Conservation (phyloP, 148 eudicot species). For the Arctostaphylos glauca region DNA sequence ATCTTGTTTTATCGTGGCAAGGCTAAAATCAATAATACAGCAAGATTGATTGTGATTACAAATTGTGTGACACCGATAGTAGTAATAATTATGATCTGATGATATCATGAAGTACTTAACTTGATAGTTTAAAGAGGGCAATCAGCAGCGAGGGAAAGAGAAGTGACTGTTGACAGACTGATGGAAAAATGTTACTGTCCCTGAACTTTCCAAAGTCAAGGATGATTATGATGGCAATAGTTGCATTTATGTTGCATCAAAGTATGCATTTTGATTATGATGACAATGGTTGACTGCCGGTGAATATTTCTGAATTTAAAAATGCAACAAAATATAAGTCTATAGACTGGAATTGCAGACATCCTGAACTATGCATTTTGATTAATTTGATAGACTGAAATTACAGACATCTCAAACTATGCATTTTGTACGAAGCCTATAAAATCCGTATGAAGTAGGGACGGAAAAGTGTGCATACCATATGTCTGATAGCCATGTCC, state of each 20-base stretch:
- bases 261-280: background rate
- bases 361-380: background rate
- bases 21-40: background rate
- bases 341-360: background rate
- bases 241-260: slow-evolving; percentile 3
- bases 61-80: background rate
- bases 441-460: background rate
- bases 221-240: background rate
- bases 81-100: no score
- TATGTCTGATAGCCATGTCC: slow-evolving; percentile 92
- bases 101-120: no score
- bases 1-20: background rate
- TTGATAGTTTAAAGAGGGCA: no score
- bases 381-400: background rate
- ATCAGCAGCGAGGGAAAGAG: no score
- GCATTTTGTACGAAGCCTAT: background rate
- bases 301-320: background rate
- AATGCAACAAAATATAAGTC: background rate
- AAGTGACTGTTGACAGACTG: no score
- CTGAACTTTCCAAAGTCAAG: background rate
- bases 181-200: no score
- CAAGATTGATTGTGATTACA: background rate
- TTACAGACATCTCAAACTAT: slow-evolving; percentile 5
- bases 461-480: slow-evolving; percentile 44
- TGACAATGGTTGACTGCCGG: background rate